A percentile compares a stretch with the other conserved stretches of the same genome.
Conservation (phyloP, 139 green algal species). For the Spirogloea muscicola region DNA sequence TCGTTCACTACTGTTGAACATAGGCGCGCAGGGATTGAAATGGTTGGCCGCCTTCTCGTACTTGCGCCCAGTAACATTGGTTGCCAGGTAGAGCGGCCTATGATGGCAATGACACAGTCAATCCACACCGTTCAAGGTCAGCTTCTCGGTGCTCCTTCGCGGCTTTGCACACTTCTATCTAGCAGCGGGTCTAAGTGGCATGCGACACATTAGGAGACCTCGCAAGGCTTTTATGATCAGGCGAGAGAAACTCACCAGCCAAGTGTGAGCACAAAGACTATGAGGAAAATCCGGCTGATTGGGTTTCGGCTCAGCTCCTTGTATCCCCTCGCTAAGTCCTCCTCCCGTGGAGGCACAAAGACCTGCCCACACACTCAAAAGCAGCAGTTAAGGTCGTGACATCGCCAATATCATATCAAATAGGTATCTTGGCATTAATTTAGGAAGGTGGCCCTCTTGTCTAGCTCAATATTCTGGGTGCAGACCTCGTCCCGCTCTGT, state of each 20-base stretch:
- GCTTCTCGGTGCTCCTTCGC: no score
- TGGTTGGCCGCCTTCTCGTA: conserved; percentile 74
- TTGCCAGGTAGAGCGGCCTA: conserved; percentile 75
- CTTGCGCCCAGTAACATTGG: conserved; percentile 66
- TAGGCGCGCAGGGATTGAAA: conserved; percentile 80
- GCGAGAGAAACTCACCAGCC: conserved; percentile 58
- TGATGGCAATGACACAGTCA: conserved; percentile 32
- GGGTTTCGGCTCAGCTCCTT: conserved; percentile 36
- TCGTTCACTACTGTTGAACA: conserved; percentile 80
- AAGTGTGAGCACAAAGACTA: conserved; percentile 61
- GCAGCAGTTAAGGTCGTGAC: no score
- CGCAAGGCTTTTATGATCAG: no score
- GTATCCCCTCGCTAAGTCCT: conserved; percentile 15
- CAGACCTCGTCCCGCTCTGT: conserved; percentile 71
- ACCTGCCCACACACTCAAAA: no score
- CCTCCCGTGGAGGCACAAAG: conserved; percentile 66
- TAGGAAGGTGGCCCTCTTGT: no score
- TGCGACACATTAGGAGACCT: no score
- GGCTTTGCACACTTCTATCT: no score
- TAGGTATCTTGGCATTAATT: no score
- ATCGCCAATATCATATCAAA: no score
- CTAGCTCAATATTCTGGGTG: no score
- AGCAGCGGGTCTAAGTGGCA: no score
- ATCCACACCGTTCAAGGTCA: no score
- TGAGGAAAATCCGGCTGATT: conserved; percentile 40